Evolutionary conservation across 2,329 filamentous ascomycete genomes (phyloP).

Genomic region (Pseudonectria buxi): DNA sequence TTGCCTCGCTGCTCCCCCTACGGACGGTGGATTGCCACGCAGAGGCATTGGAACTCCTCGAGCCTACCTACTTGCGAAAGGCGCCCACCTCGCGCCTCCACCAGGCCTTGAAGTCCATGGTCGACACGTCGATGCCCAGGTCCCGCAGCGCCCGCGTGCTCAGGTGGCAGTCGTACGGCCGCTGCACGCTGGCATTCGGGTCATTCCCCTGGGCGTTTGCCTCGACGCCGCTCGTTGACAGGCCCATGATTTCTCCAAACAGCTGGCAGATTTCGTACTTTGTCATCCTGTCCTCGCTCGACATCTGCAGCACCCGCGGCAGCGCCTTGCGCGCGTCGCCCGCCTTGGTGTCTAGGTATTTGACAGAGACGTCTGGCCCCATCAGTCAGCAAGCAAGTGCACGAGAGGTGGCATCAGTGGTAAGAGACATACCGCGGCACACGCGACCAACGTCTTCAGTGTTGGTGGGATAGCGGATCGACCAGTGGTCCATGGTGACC

Average conservation of each 20-base stretch:
- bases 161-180: slow-evolving; percentile 84
- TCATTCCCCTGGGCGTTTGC: slow-evolving; percentile 67
- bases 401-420: not conserved
- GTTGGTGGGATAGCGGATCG: slow-evolving; percentile 77
- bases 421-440: slow-evolving; percentile 49
- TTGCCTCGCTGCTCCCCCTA: too few relatives aligned
- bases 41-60: too few relatives aligned
- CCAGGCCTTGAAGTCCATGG: slow-evolving; percentile 72
- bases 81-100: slow-evolving; percentile 62
- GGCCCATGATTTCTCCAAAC: slow-evolving; percentile 72
- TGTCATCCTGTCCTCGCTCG: slow-evolving; percentile 76
- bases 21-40: too few relatives aligned
- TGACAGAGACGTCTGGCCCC: slow-evolving; percentile 56
- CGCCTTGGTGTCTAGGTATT: slow-evolving; percentile 49
- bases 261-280: slow-evolving; percentile 83
- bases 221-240: slow-evolving; percentile 62
- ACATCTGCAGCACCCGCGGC: slow-evolving; percentile 73
- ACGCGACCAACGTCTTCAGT: slow-evolving; percentile 81
- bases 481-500: slow-evolving; percentile 81
- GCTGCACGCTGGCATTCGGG: slow-evolving; percentile 62
- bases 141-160: slow-evolving; percentile 68
- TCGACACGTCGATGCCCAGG: slow-evolving; percentile 66
- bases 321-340: slow-evolving; percentile 46
- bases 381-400: not conserved
- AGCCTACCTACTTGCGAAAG: slow-evolving; percentile 42